phyloP scores from a whole-genome alignment of 2,329 filamentous ascomycete species.

The Raffaelea ambrosiae region DNA sequence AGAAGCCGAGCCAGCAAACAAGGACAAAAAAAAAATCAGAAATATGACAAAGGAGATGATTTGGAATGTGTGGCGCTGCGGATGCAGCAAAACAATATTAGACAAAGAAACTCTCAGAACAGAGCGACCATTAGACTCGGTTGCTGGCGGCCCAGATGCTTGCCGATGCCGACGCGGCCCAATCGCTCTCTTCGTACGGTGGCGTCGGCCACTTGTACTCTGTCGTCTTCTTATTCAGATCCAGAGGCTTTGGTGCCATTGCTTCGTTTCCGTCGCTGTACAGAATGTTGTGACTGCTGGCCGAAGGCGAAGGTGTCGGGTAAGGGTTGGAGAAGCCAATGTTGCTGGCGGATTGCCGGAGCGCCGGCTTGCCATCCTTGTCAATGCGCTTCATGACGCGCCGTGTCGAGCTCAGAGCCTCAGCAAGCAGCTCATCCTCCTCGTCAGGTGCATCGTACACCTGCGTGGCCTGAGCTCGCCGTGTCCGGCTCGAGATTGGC shows the following conservation, averaged over 20 bases:
- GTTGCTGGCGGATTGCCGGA: constrained; percentile 58
- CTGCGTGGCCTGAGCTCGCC: constrained; percentile 69
- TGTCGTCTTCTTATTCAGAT: constrained; percentile 51
- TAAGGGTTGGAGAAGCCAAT: constrained; percentile 53
- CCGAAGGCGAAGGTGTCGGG: constrained; percentile 65
- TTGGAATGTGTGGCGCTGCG: neutral
- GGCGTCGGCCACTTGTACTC: constrained; percentile 84
- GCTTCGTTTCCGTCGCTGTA: constrained; percentile 60
- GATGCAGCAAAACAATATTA: constrained; percentile 3
- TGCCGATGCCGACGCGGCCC: constrained; percentile 74
- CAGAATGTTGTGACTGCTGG: constrained; percentile 67
- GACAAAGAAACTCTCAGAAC: neutral
- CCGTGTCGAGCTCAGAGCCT: constrained; percentile 71
- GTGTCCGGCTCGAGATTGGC: constrained; percentile 70
- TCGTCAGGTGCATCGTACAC: constrained; percentile 94
- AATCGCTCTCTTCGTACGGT: constrained; percentile 88
- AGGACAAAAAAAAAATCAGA: neutral
- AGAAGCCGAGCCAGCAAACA: neutral
- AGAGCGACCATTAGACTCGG: constrained; percentile 37
- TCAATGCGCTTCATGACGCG: constrained; percentile 66
- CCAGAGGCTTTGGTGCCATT: constrained; percentile 60
- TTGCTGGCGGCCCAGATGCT: constrained; percentile 70
- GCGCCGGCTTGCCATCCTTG: constrained; percentile 37
- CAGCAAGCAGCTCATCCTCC: constrained; percentile 90
- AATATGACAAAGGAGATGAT: neutral